Evolutionary conservation across 352 stramenopile genomes (phyloP), one percentile per base, ranked within the genome.

Genomic region (Blastocystis sp.): DNA sequence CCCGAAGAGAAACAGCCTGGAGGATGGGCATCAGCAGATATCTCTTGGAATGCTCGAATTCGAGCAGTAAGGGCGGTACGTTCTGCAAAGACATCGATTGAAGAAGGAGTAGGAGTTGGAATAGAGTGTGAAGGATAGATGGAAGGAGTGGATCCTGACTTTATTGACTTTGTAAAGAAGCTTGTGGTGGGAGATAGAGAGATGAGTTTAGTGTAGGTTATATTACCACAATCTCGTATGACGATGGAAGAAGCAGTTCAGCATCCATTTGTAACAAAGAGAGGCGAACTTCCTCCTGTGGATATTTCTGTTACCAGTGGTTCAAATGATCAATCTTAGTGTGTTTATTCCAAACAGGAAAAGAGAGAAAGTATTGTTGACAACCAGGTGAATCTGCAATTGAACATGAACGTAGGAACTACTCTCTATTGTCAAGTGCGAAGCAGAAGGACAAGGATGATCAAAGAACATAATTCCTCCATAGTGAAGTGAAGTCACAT

Each of bases 201-300:
- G 12, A 16, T 7, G 27, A 6, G 54, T 61, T 61, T 12, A 61
- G 3, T 32, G 54, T 61, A 61, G 54, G 54, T 61, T 32, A 88
- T 94, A 73, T 91, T 94, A 66, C 93, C 92, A 32, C 89, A 92
- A 43, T 90, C 94, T 39, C 92, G 93, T 63, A 90, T 94, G 66
- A 94, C 92, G 21, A 92, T 93, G 7, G 92, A 92, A 78, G 92
- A 95, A 39, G 93, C 92, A 56, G 89, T 94, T 37, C 91, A 93
- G 61, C 91, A 94, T 75, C 90, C 90, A 24, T 95, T 95, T 87
- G 94, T 95, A 63, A 87, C 77, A 46, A 87, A 87, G n/a, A 27
- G 65, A 9, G 77, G 77, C 6, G 65, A 46, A 37, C 58, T 87
- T 12, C 56, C 29, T 56, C 39, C 77, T 52, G 65, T 74, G 4